Evolutionary conservation across 2,329 filamentous ascomycete species (phyloP), one percentile per base, ranked within the genome.

Genomic region (Whalleya microplaca): DNA sequence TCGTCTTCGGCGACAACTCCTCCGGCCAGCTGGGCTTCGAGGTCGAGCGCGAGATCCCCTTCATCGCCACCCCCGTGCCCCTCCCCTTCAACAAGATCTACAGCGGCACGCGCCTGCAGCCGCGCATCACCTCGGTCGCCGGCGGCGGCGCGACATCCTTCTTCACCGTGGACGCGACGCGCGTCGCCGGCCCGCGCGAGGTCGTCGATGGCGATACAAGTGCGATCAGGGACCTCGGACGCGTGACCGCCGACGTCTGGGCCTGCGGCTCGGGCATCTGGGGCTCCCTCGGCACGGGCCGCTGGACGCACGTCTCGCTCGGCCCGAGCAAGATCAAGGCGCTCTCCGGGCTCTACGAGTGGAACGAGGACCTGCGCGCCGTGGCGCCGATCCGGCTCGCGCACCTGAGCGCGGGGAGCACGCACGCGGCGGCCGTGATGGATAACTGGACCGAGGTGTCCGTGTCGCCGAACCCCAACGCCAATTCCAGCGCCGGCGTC

Each of bases 21-120:
- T 84, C 85, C 43, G 95, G 95, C n/a, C 95, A 98, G 73, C 81
- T 98, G 2, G 94, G 94, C n/a, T 86, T 94, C 66, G 85, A 91
- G 48, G 84, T 83, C 51, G 85, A 86, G 47, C 71, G 82, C 0
- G 83, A 88, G 23, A 78, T 84, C 16, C 79, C 84, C 7, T 83
- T 77, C 55, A 78, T 90, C 21, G 90, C 94, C 62, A 81, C 82
- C 0, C 92, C 95, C 0, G 84, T 86, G 2, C 81, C 87, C 5
- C 72, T 98, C 2, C 84, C 90, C 1, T 82, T 91, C 41, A 83
- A 85, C 58, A 84, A 83, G 59, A 84, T 96, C 5, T 97, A 97
- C 72, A 78, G 80, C 44, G 86, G 84, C 48, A 86, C 84, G 4
- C 82, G 79, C 2, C 81, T 87, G 53, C 69, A 82, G 21, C 84